A percentile compares a stretch with the other conserved stretches of the same genome.
Evolutionary conservation across 2,329 filamentous ascomycete species (phyloP).

Genomic region (Venturia effusa): DNA sequence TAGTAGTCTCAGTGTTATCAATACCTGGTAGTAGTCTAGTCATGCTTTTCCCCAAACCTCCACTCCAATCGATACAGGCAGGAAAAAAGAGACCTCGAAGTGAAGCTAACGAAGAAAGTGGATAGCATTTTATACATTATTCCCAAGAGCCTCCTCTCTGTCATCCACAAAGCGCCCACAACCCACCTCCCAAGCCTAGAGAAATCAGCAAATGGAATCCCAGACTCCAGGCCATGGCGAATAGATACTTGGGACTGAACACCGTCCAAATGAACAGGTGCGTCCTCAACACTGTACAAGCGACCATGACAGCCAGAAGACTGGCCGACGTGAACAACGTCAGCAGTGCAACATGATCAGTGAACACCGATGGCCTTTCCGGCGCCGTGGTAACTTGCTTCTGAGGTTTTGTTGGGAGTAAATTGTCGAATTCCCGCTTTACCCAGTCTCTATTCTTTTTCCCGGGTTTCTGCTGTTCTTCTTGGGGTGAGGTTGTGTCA

Average conservation of each 20-base stretch:
- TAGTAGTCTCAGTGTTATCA: not conserved
- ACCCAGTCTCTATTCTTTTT: conserved; percentile 10
- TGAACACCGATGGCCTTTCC: conserved; percentile 14
- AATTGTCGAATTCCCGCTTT: conserved; percentile 7
- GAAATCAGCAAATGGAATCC: conserved; percentile 52
- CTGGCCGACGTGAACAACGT: conserved; percentile 61
- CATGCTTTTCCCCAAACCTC: not conserved
- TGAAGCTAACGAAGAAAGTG: not conserved
- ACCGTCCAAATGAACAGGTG: conserved; percentile 99
- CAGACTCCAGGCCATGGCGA: conserved; percentile 78
- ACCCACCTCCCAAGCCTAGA: conserved; percentile 2
- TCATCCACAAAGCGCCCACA: conserved; percentile 9
- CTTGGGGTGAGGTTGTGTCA: not conserved
- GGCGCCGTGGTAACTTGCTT: not conserved
- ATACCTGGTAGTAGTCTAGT: not conserved
- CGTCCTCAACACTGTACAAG: conserved; percentile 71
- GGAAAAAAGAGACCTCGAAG: not conserved
- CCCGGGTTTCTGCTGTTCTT: not conserved
- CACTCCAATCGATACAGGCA: not conserved
- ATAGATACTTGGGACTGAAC: conserved; percentile 93
- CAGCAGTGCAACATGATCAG: conserved; percentile 47
- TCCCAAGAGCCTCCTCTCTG: not conserved
- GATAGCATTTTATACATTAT: not conserved
- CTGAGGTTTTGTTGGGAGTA: not conserved
- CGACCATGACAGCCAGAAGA: conserved; percentile 69